Evolutionary conservation across 176 grass and related monocot genomes (phyloP).

Genomic region (Aegilops sharonensis): DNA sequence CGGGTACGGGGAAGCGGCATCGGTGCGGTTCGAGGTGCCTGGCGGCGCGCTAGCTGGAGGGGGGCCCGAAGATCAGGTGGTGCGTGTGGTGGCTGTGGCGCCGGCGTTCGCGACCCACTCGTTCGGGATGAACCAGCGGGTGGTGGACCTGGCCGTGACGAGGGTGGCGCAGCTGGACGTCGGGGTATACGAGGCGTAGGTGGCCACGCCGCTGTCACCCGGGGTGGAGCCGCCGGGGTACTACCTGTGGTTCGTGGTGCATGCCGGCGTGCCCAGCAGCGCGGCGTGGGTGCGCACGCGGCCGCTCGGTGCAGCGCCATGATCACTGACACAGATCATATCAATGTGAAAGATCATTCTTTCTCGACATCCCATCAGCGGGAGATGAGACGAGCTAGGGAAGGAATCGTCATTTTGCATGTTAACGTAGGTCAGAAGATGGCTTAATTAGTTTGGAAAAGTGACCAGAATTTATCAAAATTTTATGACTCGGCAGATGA

Average conservation of each 20-base stretch:
- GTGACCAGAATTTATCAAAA: not conserved
- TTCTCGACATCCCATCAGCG: not conserved
- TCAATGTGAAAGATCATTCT: not conserved
- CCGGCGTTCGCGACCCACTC: slow-evolving; percentile 78
- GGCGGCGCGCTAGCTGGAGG: not conserved
- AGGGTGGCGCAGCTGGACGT: slow-evolving; percentile 30
- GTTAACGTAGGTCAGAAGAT: not conserved
- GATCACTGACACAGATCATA: not conserved
- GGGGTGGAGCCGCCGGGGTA: slow-evolving; percentile 71
- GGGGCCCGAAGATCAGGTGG: not conserved
- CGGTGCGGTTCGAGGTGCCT: slow-evolving; percentile 43
- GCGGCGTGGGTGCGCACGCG: slow-evolving; percentile 55
- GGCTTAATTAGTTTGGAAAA: not conserved
- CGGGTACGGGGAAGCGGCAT: slow-evolving; percentile 47
- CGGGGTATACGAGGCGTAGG: slow-evolving; percentile 47
- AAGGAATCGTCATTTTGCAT: slow-evolving; percentile 10
- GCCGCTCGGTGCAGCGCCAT: slow-evolving; percentile 34
- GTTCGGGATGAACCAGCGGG: slow-evolving; percentile 86
- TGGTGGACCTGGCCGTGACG: slow-evolving; percentile 44
- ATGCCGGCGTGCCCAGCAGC: slow-evolving; percentile 65
- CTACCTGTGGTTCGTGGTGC: slow-evolving; percentile 86
- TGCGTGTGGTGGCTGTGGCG: slow-evolving; percentile 53
- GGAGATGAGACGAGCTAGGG: not conserved
- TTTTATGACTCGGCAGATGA: not conserved
- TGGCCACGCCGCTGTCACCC: slow-evolving; percentile 44